Conservation (phyloP, 108 stramenopile genomes). For the Cyclostephanos tholiformis region DNA sequence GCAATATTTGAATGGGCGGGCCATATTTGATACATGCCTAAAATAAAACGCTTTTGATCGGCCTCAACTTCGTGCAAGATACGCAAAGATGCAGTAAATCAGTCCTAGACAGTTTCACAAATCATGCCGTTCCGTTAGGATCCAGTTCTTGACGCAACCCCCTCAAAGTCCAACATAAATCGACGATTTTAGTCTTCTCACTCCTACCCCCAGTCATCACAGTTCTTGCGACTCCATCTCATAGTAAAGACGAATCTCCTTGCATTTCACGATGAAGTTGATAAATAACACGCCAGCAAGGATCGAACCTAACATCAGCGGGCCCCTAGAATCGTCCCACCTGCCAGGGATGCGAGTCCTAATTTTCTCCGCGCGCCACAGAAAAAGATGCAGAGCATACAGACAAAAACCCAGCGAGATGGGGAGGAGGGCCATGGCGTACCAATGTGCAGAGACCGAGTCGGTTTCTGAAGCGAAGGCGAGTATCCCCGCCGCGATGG, state of each 20-base stretch:
- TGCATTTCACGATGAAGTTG: conserved; percentile 76
- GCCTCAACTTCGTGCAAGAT: no score
- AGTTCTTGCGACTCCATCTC: not conserved
- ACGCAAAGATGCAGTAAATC: no score
- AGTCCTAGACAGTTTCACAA: no score
- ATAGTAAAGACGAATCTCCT: conserved; percentile 33
- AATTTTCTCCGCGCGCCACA: conserved; percentile 87
- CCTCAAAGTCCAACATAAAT: no score
- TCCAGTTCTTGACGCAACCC: no score
- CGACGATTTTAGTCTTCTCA: not conserved
- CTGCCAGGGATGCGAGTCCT: conserved; percentile 81
- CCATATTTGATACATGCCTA: no score
- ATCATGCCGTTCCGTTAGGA: no score
- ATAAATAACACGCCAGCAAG: conserved; percentile 65
- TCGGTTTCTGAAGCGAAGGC: conserved; percentile 71
- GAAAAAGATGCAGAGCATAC: conserved; percentile 82
- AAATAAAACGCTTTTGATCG: no score
- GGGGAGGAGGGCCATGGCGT: conserved; percentile 79
- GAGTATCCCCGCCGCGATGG: conserved; percentile 84
- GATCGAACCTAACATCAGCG: conserved; percentile 68
- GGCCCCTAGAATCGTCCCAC: conserved; percentile 93
- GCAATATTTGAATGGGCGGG: no score
- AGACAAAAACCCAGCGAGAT: conserved; percentile 79
- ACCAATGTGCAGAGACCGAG: conserved; percentile 67
- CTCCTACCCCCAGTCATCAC: not conserved